These are phyloP conservation scores for Phytophthora pistaciae DNA, from an alignment of 352 stramenopile species.

Conservation along the genomic window DNA sequence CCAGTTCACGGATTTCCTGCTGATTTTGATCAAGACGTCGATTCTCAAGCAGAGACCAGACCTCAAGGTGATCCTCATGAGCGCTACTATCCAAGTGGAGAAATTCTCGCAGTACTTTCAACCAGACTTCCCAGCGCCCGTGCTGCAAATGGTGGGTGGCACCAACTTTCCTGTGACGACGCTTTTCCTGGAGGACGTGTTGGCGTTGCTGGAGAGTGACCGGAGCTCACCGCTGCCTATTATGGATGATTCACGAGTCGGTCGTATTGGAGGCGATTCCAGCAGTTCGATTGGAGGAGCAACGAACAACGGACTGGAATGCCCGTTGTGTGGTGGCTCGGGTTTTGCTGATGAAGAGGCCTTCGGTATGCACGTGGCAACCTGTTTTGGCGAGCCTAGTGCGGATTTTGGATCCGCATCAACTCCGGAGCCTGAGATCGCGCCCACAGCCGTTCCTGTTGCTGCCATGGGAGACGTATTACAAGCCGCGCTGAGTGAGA, in stretches of 20 bases:
- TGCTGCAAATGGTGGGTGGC: slow-evolving; percentile 84
- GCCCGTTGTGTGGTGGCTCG: slow-evolving; percentile 81
- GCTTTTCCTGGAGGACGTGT: slow-evolving; percentile 93
- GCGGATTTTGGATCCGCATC: slow-evolving; percentile 15
- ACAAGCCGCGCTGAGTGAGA: slow-evolving; percentile 37
- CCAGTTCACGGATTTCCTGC: slow-evolving; percentile 96
- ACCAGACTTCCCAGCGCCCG: slow-evolving; percentile 67
- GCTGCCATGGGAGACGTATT: slow-evolving; percentile 48
- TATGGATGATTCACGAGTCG: slow-evolving; percentile 31
- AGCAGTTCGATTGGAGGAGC: background rate
- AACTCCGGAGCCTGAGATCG: slow-evolving; percentile 17
- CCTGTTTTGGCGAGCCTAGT: slow-evolving; percentile 71
- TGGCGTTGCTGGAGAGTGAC: slow-evolving; percentile 58
- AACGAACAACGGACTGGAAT: slow-evolving; percentile 55
- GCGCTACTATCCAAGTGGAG: slow-evolving; percentile 95
- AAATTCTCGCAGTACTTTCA: slow-evolving; percentile 95
- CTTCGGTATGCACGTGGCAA: slow-evolving; percentile 89
- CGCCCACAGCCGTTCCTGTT: slow-evolving; percentile 23
- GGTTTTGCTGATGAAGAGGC: slow-evolving; percentile 85
- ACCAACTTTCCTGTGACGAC: slow-evolving; percentile 92
- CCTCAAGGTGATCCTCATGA: slow-evolving; percentile 96
- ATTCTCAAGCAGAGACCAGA: slow-evolving; percentile 85
- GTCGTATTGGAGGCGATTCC: slow-evolving; percentile 10
- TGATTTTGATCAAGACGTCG: slow-evolving; percentile 94
- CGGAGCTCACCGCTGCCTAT: slow-evolving; percentile 37